Conservation (phyloP, 2,329 filamentous ascomycete genomes). For the Sarocladium oryzae region DNA sequence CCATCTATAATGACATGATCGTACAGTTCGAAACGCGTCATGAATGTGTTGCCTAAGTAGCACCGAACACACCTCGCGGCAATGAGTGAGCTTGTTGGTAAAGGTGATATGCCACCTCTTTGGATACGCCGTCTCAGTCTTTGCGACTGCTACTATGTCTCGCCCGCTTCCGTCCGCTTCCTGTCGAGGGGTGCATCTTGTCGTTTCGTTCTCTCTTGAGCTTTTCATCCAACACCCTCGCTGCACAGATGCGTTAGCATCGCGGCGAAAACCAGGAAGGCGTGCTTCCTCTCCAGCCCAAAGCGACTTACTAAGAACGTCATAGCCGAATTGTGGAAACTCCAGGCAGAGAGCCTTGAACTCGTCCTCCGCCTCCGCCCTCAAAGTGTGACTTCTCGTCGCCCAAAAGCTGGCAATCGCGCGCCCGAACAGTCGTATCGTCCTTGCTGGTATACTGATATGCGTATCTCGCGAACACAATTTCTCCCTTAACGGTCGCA, state of each 20-base stretch:
- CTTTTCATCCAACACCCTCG: conserved; percentile 59
- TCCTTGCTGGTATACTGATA: conserved; percentile 68
- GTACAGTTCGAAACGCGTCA: too few species aligned
- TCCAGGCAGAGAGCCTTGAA: conserved; percentile 82
- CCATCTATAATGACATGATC: background rate
- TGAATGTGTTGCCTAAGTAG: too few species aligned
- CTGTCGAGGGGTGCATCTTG: conserved; percentile 45
- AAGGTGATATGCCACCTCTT: too few species aligned
- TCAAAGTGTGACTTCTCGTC: conserved; percentile 68
- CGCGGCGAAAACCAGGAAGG: background rate
- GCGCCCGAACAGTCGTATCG: conserved; percentile 69
- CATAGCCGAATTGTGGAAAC: conserved; percentile 87
- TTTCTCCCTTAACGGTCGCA: conserved; percentile 81
- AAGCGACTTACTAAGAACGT: conserved; percentile 66
- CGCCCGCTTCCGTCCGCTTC: conserved; percentile 49
- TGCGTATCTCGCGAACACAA: conserved; percentile 84
- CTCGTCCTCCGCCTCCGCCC: conserved; percentile 78
- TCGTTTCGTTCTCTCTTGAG: conserved; percentile 57
- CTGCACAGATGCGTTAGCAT: conserved; percentile 27
- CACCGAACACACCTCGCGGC: too few species aligned
- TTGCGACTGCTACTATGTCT: conserved; percentile 40
- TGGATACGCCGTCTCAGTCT: background rate
- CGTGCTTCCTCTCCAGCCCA: background rate
- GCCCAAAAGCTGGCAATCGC: conserved; percentile 92
- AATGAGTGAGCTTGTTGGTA: too few species aligned